These are phyloP conservation scores for Globisporangium ultimum DNA, from an alignment of 352 stramenopile genomes.

Conservation along the genomic window DNA sequence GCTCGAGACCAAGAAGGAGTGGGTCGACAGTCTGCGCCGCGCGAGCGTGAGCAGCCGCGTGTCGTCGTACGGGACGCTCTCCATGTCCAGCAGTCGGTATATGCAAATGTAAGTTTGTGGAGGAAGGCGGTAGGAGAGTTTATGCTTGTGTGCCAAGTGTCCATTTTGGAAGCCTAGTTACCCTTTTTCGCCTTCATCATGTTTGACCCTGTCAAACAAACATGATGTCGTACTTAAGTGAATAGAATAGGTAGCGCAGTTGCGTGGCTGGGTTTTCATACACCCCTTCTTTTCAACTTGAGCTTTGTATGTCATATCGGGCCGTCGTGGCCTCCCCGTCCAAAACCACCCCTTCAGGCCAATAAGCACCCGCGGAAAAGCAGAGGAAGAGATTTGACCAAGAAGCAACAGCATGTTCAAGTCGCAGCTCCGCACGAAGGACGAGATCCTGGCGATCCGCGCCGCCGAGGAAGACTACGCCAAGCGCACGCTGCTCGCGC, in stretches of 20 bases:
- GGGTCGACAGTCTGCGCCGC: constrained; percentile 71
- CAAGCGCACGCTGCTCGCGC: constrained; percentile 67
- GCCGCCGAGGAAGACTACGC: constrained; percentile 72
- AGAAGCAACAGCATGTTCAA: constrained; percentile 38
- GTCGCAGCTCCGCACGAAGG: constrained; percentile 75
- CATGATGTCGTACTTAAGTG: constrained; percentile 10
- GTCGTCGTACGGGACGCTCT: constrained; percentile 14
- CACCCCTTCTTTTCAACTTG: constrained; percentile 8
- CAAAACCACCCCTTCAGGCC: constrained; percentile 14
- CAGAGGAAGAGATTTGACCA: constrained; percentile 10
- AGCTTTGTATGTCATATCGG: constrained; percentile 11
- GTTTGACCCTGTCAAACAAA: too few species aligned
- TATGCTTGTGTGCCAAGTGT: background rate
- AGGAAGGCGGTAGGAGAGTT: background rate
- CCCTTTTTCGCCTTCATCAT: background rate
- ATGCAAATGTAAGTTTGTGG: constrained; percentile 27
- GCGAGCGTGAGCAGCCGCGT: constrained; percentile 27
- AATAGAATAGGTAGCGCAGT: background rate
- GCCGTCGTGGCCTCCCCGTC: constrained; percentile 16
- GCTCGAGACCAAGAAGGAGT: constrained; percentile 70
- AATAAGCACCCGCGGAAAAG: constrained; percentile 13
- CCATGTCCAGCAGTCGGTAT: constrained; percentile 24
- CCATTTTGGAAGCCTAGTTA: constrained; percentile 1
- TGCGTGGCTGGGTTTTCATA: background rate
- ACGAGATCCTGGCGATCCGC: constrained; percentile 80